These are phyloP conservation scores for Parmelia sp. DNA, from an alignment of 495 filamentous ascomycete genomes.

Conservation along the genomic window DNA sequence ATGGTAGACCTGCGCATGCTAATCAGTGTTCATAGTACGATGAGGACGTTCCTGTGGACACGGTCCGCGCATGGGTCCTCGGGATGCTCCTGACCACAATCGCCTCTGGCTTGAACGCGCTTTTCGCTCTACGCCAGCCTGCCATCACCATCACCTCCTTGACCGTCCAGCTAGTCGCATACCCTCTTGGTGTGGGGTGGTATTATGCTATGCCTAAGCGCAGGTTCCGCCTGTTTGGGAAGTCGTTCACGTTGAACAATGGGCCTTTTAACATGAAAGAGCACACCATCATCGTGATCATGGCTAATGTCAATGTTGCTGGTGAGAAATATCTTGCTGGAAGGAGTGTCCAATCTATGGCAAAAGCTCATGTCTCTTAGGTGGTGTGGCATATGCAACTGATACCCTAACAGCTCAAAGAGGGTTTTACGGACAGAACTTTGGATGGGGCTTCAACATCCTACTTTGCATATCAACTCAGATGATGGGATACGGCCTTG, in stretches of 20 bases:
- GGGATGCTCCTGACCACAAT: conserved; percentile 61
- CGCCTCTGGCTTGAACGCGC: conserved; percentile 60
- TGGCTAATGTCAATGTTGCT: conserved; percentile 54
- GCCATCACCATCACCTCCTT: conserved; percentile 60
- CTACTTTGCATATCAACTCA: conserved; percentile 65
- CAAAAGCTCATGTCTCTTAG: background rate
- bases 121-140: conserved; percentile 62
- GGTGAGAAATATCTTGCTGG: conserved; percentile 13
- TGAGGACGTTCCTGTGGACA: conserved; percentile 60
- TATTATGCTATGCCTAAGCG: conserved; percentile 48
- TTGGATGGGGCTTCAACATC: conserved; percentile 62
- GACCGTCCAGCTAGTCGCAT: conserved; percentile 65
- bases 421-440: conserved; percentile 62
- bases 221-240: conserved; percentile 49
- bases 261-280: conserved; percentile 78
- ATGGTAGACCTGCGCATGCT: conserved; percentile 26
- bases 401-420: conserved; percentile 62
- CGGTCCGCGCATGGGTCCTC: conserved; percentile 65
- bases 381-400: conserved; percentile 58
- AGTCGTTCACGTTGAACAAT: conserved; percentile 55
- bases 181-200: conserved; percentile 60
- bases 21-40: conserved; percentile 39
- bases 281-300: conserved; percentile 70
- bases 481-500: conserved; percentile 66
- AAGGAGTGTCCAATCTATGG: background rate